Evolutionary conservation across 2,329 filamentous ascomycete genomes (phyloP), one percentile per base, ranked within the genome.

Genomic region (Phaeosphaeria sp.): DNA sequence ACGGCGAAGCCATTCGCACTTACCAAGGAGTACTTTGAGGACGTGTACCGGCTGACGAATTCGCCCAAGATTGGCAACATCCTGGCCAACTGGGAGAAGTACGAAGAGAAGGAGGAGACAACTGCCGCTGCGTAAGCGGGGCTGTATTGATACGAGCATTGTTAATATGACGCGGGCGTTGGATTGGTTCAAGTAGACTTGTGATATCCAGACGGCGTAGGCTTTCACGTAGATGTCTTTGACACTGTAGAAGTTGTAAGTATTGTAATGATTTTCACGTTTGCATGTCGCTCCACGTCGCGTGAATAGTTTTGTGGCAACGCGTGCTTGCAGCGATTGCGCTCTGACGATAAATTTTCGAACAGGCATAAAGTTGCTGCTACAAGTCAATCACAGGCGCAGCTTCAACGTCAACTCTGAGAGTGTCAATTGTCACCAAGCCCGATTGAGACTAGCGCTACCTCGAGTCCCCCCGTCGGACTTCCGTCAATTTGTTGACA

Each of bases 21-120:
- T 66, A 96, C 93, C 54, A 96, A 93, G 86, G 95, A 98, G 82
- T 99, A 99, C 83, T 99, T 99, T 80, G 94, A 99, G 85, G 95
- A 98, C 75, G 96, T 99, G 50, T 98, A 98, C 82, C 88, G 88
- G 71, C 81, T 99, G 76, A 99, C 95, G 53, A 97, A 96, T 81
- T 86, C 83, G 20, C 87, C 87, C 45, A 82, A 89, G 79, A 93
- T 93, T 74, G 90, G 88, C 44, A 86, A 90, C 57, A 89, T 93
- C 61, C 78, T 97, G 77, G 91, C 92, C 66, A 97, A 97, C 82
- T 84, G 82, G 82, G 81, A 83, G 55, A 83, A 81, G 74, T 84
- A 83, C 61, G 80, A 82, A 71, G 77, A 77, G 59, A 67, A 57
- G 64, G 73, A 77, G 43, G 66, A 68, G 55, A 47, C 60, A 9